phyloP scores from a whole-genome alignment of 208 protist species.

The Leptomonas seymouri region DNA sequence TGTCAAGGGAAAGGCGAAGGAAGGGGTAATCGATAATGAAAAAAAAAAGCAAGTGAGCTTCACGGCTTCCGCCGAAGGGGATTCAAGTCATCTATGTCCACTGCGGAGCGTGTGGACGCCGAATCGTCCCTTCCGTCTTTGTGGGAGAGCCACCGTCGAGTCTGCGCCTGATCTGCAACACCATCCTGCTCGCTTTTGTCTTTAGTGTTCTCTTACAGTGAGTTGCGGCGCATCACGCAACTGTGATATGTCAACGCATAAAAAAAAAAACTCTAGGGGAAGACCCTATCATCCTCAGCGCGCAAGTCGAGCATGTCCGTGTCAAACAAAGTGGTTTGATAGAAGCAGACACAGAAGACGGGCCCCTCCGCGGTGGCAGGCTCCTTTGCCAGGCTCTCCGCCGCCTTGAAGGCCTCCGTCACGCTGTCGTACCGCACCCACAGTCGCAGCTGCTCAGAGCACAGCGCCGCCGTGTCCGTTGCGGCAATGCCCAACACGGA shows the following conservation, averaged over 20 bases:
- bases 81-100: too few species aligned
- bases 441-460: slow-evolving; percentile 58
- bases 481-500: slow-evolving; percentile 16
- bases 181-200: not conserved
- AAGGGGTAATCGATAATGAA: too few species aligned
- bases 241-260: too few species aligned
- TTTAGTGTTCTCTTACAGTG: not conserved
- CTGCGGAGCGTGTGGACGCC: too few species aligned
- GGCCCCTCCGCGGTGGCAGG: slow-evolving; percentile 22
- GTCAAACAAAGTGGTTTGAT: slow-evolving; percentile 64
- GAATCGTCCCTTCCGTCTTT: too few species aligned
- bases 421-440: slow-evolving; percentile 88
- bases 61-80: too few species aligned
- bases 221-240: too few species aligned
- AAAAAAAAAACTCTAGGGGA: not conserved
- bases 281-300: slow-evolving; percentile 35
- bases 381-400: slow-evolving; percentile 48
- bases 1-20: too few species aligned
- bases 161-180: too few species aligned
- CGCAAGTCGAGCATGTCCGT: slow-evolving; percentile 40
- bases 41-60: too few species aligned
- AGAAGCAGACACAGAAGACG: slow-evolving; percentile 55
- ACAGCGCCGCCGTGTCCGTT: slow-evolving; percentile 9
- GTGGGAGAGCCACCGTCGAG: too few species aligned
- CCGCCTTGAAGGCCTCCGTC: slow-evolving; percentile 79